Percentiles rank a stretch among this genome's conserved stretches.
Evolutionary conservation across 768 basidiomycete species (phyloP).

Genomic region (Termitomyces sp.): DNA sequence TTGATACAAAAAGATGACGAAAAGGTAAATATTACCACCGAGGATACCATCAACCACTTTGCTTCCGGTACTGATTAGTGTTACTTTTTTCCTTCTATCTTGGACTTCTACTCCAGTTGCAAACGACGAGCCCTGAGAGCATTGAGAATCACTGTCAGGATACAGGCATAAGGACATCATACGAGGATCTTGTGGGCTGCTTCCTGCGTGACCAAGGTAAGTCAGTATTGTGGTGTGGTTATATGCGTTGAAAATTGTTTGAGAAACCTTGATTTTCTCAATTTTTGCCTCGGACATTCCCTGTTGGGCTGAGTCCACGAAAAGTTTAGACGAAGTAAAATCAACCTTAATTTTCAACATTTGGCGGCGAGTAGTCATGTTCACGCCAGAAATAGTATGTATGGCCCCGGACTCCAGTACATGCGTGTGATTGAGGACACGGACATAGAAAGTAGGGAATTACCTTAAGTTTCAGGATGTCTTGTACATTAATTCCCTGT

Average conservation of each 20-base stretch:
- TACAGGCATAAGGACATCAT: neutral
- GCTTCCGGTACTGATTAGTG: conserved; percentile 87
- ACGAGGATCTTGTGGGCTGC: conserved; percentile 86
- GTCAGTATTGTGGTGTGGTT: neutral
- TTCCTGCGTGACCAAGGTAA: conserved; percentile 45
- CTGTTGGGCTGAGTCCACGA: conserved; percentile 30
- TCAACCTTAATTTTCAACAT: conserved; percentile 89
- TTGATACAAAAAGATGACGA: neutral
- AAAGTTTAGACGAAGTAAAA: conserved; percentile 12
- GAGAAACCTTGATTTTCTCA: conserved; percentile 83
- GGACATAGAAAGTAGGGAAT: conserved; percentile 11
- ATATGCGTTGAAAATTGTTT: neutral
- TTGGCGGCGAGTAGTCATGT: conserved; percentile 86
- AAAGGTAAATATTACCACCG: conserved; percentile 58
- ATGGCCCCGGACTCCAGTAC: conserved; percentile 62
- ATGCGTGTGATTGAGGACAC: conserved; percentile 3
- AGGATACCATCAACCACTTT: conserved; percentile 87
- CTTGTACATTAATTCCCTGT: conserved; percentile 93
- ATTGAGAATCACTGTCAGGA: neutral
- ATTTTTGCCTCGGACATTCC: conserved; percentile 97
- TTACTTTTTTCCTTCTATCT: conserved; percentile 75
- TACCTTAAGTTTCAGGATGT: conserved; percentile 90
- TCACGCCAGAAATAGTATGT: conserved; percentile 81
- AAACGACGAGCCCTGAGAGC: conserved; percentile 78
- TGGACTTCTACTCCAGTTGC: conserved; percentile 89